These are phyloP conservation scores for Posidonia oceanica DNA, from an alignment of 116 monocot genomes.

Conservation along the genomic window DNA sequence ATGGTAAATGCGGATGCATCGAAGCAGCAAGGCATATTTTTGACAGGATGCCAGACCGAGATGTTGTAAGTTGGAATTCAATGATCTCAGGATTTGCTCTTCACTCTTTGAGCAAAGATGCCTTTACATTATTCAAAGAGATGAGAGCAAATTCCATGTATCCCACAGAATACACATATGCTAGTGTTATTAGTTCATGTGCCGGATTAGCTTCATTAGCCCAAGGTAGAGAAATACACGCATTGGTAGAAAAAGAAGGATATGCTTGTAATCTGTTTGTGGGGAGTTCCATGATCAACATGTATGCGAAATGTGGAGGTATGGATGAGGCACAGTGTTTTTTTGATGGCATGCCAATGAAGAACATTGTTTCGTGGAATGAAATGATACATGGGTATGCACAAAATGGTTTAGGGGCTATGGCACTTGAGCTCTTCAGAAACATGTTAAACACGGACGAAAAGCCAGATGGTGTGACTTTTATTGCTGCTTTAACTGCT, in stretches of 20 bases:
- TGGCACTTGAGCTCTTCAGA: slow-evolving; percentile 54
- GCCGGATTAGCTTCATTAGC: slow-evolving; percentile 53
- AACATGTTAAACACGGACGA: slow-evolving; percentile 41
- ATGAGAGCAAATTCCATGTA: slow-evolving; percentile 42
- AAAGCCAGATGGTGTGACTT: slow-evolving; percentile 62
- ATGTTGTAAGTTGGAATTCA: slow-evolving; percentile 91
- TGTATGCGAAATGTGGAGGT: slow-evolving; percentile 82
- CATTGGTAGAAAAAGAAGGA: slow-evolving; percentile 43
- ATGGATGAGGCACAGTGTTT: slow-evolving; percentile 42
- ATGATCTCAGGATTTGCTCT: slow-evolving; percentile 70
- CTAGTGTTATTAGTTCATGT: slow-evolving; percentile 71
- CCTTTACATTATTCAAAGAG: slow-evolving; percentile 52
- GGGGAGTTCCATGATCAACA: slow-evolving; percentile 69
- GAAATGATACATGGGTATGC: slow-evolving; percentile 97
- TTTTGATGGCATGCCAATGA: slow-evolving; percentile 50
- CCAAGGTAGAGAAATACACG: slow-evolving; percentile 74
- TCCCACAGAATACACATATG: slow-evolving; percentile 76
- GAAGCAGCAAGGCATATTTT: slow-evolving; percentile 41
- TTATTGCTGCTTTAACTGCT: slow-evolving; percentile 66
- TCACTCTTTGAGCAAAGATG: slow-evolving; percentile 50
- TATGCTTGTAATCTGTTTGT: slow-evolving; percentile 42
- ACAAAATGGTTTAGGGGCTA: slow-evolving; percentile 54
- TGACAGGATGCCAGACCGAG: slow-evolving; percentile 50
- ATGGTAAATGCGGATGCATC: slow-evolving; percentile 64
- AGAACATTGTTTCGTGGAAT: slow-evolving; percentile 86